Evolutionary conservation across 1,284 basidiomycete genomes (phyloP).

Genomic region (Gastroboletus turbinatus): DNA sequence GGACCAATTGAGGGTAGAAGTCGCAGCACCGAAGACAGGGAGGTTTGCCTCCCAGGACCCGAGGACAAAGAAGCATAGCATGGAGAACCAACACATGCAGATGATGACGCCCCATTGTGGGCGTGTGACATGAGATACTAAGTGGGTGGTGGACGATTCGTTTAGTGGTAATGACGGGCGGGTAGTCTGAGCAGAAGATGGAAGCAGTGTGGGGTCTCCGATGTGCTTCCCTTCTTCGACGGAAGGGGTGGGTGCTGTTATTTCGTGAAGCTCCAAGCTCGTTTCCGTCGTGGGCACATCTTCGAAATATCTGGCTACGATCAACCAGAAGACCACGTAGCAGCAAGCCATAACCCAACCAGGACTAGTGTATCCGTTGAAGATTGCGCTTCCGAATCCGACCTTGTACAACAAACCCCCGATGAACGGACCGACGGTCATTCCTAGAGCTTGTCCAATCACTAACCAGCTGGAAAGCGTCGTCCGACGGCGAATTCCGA

Average conservation of each 20-base stretch:
- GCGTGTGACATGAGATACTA: slow-evolving; percentile 18
- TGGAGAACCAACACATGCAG: slow-evolving; percentile 72
- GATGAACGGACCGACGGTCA: slow-evolving; percentile 64
- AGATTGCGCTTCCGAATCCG: slow-evolving; percentile 49
- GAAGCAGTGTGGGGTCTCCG: neutral
- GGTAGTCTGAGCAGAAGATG: neutral
- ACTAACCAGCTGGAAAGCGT: slow-evolving; percentile 65
- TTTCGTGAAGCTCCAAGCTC: slow-evolving; percentile 12
- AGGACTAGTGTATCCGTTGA: slow-evolving; percentile 65
- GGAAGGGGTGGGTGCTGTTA: neutral
- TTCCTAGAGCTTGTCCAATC: slow-evolving; percentile 61
- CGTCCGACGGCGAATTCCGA: slow-evolving; percentile 62
- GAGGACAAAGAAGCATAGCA: slow-evolving; percentile 73
- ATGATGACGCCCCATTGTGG: slow-evolving; percentile 50
- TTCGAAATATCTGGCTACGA: slow-evolving; percentile 47
- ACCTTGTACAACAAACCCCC: slow-evolving; percentile 63
- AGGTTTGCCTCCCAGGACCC: slow-evolving; percentile 73
- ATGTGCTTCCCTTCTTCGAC: slow-evolving; percentile 7
- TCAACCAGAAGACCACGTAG: slow-evolving; percentile 54
- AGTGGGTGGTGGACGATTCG: slow-evolving; percentile 18
- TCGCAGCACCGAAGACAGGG: slow-evolving; percentile 57
- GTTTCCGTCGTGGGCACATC: slow-evolving; percentile 41
- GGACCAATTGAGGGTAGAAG: slow-evolving; percentile 49
- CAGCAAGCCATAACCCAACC: slow-evolving; percentile 63
- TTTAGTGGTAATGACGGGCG: slow-evolving; percentile 1